phyloP scores from a whole-genome alignment of 2,329 filamentous ascomycete genomes.

The Botryosphaeria dothidea region DNA sequence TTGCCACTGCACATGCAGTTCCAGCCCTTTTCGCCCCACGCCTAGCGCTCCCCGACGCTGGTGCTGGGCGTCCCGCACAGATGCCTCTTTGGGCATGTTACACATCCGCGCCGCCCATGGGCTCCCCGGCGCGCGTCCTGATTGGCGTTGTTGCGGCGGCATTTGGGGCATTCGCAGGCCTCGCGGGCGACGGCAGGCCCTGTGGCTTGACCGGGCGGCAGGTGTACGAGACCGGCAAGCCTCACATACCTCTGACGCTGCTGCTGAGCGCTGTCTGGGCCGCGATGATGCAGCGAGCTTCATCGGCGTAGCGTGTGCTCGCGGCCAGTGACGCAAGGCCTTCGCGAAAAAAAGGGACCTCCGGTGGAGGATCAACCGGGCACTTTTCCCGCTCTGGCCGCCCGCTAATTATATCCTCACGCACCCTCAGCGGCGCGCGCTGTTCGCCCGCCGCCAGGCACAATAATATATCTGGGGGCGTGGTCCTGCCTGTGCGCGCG shows the following conservation, averaged over 20 bases:
- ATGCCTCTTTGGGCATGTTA: slow-evolving; percentile 15
- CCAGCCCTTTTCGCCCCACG: slow-evolving; percentile 4
- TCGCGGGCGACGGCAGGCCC: neutral
- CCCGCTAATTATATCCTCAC: slow-evolving; percentile 9
- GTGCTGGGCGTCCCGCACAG: slow-evolving; percentile 8
- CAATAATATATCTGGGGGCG: slow-evolving; percentile 13
- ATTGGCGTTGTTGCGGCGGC: neutral
- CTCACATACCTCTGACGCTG: slow-evolving; percentile 1
- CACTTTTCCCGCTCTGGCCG: slow-evolving; percentile 5
- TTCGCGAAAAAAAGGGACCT: neutral
- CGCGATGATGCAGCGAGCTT: slow-evolving; percentile 7
- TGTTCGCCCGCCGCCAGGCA: slow-evolving; percentile 4
- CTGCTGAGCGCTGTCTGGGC: neutral
- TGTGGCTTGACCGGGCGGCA: slow-evolving; percentile 14
- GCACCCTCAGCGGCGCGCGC: neutral
- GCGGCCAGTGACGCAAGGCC: slow-evolving; percentile 11
- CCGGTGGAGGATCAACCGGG: slow-evolving; percentile 5
- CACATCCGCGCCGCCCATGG: slow-evolving; percentile 2
- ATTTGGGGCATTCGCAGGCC: slow-evolving; percentile 7
- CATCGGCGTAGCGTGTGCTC: slow-evolving; percentile 1
- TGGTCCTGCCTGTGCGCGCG: slow-evolving; percentile 4
- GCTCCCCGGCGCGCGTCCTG: neutral
- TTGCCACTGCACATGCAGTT: slow-evolving; percentile 8
- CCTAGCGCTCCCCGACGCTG: slow-evolving; percentile 1
- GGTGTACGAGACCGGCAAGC: slow-evolving; percentile 4